These are phyloP conservation scores for Rhodotorula kratochvilovae DNA, from an alignment of 768 basidiomycete genomes.

Conservation along the genomic window DNA sequence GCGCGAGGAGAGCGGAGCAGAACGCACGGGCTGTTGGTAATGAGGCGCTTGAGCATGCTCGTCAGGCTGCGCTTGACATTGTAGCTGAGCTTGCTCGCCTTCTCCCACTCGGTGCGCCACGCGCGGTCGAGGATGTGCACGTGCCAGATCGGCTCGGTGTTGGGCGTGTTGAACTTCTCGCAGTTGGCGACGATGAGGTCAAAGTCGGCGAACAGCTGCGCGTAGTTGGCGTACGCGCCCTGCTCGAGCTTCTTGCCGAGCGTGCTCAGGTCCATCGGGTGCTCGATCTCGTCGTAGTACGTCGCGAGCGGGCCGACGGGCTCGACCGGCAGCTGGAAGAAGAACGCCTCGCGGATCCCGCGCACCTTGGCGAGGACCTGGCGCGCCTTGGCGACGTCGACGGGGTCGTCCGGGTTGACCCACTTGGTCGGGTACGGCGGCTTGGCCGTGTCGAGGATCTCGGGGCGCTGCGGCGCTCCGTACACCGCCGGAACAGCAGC, in stretches of 20 bases:
- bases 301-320: conserved; percentile 81
- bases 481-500: neutral
- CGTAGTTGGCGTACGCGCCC: conserved; percentile 71
- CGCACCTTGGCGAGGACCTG: conserved; percentile 61
- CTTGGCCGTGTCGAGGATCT: conserved; percentile 23
- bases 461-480: conserved; percentile 23
- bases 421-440: conserved; percentile 45
- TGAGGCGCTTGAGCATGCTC: conserved; percentile 63
- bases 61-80: conserved; percentile 75
- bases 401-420: conserved; percentile 49
- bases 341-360: conserved; percentile 62
- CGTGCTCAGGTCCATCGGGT: conserved; percentile 92
- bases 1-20: neutral
- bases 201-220: conserved; percentile 71
- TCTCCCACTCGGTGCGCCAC: conserved; percentile 83
- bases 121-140: conserved; percentile 68
- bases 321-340: conserved; percentile 80
- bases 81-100: conserved; percentile 65
- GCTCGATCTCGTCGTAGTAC: conserved; percentile 84
- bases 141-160: conserved; percentile 66
- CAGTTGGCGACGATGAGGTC: conserved; percentile 84
- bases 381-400: conserved; percentile 71
- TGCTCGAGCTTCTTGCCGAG: conserved; percentile 62
- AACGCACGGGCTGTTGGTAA: conserved; percentile 56
- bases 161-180: conserved; percentile 82